A percentile compares a stretch with the other conserved stretches of the same genome.
phyloP scores from a whole-genome alignment of 352 stramenopile species.

The Peronospora tabacina region DNA sequence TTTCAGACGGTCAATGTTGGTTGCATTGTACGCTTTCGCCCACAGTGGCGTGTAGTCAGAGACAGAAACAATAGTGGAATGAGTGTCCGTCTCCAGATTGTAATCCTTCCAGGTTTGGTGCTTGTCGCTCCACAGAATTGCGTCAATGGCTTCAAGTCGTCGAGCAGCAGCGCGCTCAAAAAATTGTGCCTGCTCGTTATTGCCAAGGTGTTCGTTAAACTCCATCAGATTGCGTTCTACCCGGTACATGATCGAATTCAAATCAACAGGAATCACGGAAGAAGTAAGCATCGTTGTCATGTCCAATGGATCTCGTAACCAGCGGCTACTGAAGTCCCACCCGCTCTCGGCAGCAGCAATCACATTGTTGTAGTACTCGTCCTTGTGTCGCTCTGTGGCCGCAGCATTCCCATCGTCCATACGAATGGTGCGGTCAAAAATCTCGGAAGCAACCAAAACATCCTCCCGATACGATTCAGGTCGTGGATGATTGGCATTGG shows the following conservation, averaged over 20 bases:
- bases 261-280: conserved; percentile 70
- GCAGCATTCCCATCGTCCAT: conserved; percentile 29
- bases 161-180: conserved; percentile 38
- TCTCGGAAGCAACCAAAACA: conserved; percentile 49
- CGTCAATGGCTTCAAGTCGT: conserved; percentile 52
- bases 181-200: conserved; percentile 33
- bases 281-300: conserved; percentile 69
- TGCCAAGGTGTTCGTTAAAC: conserved; percentile 48
- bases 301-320: conserved; percentile 50
- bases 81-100: conserved; percentile 37
- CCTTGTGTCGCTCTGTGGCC: conserved; percentile 43
- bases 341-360: conserved; percentile 82
- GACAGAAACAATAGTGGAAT: conserved; percentile 44
- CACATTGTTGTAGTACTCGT: conserved; percentile 77
- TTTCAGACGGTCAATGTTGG: conserved; percentile 37
- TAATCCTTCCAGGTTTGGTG: conserved; percentile 66
- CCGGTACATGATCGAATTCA: conserved; percentile 80
- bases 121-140: conserved; percentile 58
- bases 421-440: conserved; percentile 40
- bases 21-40: conserved; percentile 54
- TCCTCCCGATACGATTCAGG: conserved; percentile 87
- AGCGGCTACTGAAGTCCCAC: conserved; percentile 88
- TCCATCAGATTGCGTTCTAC: conserved; percentile 68
- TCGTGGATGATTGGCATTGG: conserved; percentile 58
- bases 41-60: conserved; percentile 76